Evolutionary conservation across 2,329 filamentous ascomycete genomes (phyloP), one percentile per base, ranked within the genome.

Genomic region (Penicillium janthinellum): DNA sequence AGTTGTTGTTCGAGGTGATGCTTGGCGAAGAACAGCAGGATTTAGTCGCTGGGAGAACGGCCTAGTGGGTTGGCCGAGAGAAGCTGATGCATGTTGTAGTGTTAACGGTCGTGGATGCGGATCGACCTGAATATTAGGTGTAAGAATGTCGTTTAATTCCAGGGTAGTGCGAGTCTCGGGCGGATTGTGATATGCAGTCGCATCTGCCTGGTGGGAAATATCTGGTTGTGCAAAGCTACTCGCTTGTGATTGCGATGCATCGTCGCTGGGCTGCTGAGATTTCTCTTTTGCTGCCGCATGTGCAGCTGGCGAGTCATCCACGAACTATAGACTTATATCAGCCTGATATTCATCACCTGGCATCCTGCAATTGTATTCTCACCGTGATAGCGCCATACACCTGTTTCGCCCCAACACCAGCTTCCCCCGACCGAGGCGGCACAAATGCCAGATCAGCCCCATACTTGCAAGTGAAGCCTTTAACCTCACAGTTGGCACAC

Each of bases 391-490:
- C 52, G 34, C 48, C 50, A 42, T 70, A 69, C 8, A 39, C 56
- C 42, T 62, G 56, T 10, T 59, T 45, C 7, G 48, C 25, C 14
- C 45, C 54, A 31, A 56, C 53, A 1, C 57, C 35, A 8, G 48
- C 44, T 5, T 39, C 37, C 4, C 60, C 56, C 6, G 61, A 58
- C 3, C 56, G 59, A 14, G 64, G 59, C 4, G 67, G 44, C 39
- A 68, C 65, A 56, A 70, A 70, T 5, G 64, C 61, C 45, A 70
- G 39, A 59, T 67, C 66, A 28, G 62, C 51, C 11, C 63, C 63
- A 59, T 70, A 70, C 49, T 65, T 69, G 55, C 68, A 70, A 17
- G 54, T 20, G 10, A 70, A 64, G 1, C 67, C 67, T 17, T 70
- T 70, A 0, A 62, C 61, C 20, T 67, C 63, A 48, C 68, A 70